Conservation (phyloP, 148 eudicot genomes). For the Tetragonia tetragonoides region DNA sequence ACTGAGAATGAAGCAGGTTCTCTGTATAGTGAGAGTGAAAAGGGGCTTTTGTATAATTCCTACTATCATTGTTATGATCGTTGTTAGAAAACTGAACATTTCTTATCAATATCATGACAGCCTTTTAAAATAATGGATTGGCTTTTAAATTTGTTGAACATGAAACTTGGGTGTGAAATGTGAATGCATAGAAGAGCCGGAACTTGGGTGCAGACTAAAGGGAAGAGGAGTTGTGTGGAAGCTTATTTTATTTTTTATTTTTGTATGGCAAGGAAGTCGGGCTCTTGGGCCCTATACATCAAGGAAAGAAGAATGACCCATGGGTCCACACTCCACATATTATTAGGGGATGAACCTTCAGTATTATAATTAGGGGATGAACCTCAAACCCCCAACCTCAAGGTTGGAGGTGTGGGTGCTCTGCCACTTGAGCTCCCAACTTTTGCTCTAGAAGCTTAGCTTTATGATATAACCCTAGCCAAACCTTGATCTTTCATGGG, state of each 20-base stretch:
- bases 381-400: too few relatives aligned
- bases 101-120: neutral
- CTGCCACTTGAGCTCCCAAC: too few relatives aligned
- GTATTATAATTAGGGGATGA: too few relatives aligned
- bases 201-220: neutral
- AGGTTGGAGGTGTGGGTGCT: too few relatives aligned
- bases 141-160: neutral
- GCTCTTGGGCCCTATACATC: too few relatives aligned
- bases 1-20: neutral
- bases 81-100: neutral
- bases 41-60: too few relatives aligned
- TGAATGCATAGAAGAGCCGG: neutral
- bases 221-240: constrained; percentile 2
- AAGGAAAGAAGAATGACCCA: too few relatives aligned
- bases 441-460: neutral
- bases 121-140: neutral
- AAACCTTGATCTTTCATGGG: neutral
- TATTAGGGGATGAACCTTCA: too few relatives aligned
- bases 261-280: too few relatives aligned
- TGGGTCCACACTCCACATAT: too few relatives aligned
- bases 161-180: neutral
- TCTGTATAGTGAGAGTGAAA: neutral
- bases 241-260: neutral
- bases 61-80: neutral
- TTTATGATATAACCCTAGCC: neutral